Evolutionary conservation across 2,329 filamentous ascomycete genomes (phyloP), one percentile per base, ranked within the genome.

Genomic region (Aspergillus brasiliensis): DNA sequence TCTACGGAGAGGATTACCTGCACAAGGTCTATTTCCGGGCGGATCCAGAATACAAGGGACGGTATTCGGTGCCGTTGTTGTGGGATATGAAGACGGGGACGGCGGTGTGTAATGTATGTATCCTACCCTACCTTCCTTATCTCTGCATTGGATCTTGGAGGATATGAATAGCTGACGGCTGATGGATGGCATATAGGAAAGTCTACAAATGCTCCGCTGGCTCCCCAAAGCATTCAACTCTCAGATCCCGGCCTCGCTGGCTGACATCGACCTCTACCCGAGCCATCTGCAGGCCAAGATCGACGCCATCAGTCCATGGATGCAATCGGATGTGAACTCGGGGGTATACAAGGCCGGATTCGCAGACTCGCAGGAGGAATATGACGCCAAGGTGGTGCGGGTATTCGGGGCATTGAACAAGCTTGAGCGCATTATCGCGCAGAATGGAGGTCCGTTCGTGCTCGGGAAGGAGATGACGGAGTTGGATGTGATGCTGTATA

Each of bases 281-380:
- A 61, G 72, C 5, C 65, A 77, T 3, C 74, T 87, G 8, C 76
- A 77, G 1, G 51, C 60, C 0, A 65, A 79, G 57, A 88, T 88
- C 58, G 85, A 88, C 62, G 69, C 74, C 3, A 75, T 86, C 6
- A 75, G 76, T 1, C 72, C 73, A 0, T 87, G 84, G 83, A 77
- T 88, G 67, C 81, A 84, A 62, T 74, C 78, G 1, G 78, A 86
- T 56, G 77, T 88, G 53, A 88, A 87, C 69, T 73, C 67, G 0
- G 86, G 86, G 5, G 86, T 89, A 3, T 88, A 89, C 78, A 83
- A 82, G 67, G 81, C 84, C 0, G 86, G 86, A 11, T 88, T 88
- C 65, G 84, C 85, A 0, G 70, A 71, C 0, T 78, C 78, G 3
- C 86, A 88, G 65, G 81, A 80, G 47, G 75, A 67, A 0, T 88